A percentile compares a stretch with the other conserved stretches of the same genome.
phyloP scores from a whole-genome alignment of 331 rosid genomes.

The Arachis monticola region DNA sequence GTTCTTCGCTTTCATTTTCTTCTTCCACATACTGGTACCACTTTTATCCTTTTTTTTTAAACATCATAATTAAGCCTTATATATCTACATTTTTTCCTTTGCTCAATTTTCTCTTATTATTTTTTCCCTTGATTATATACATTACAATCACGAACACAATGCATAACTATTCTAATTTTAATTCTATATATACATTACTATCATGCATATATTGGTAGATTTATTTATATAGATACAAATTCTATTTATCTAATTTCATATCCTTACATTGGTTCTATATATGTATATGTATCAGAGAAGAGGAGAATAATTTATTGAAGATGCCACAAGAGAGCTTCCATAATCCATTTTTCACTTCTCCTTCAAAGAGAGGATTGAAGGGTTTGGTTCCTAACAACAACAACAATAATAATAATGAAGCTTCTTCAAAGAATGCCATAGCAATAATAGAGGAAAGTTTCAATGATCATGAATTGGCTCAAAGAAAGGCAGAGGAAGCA shows the following conservation, averaged over 20 bases:
- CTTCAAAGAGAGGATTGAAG: slow-evolving; percentile 92
- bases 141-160: background rate
- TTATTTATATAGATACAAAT: background rate
- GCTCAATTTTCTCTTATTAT: background rate
- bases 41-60: background rate
- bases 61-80: background rate
- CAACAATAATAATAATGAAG: slow-evolving; percentile 31
- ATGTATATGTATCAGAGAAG: background rate
- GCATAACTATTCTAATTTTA: background rate
- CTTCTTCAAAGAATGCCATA: slow-evolving; percentile 44
- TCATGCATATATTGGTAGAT: background rate
- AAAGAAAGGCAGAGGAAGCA: slow-evolving; percentile 98
- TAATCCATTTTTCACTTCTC: slow-evolving; percentile 61
- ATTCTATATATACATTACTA: slow-evolving; percentile 2
- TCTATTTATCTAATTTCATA: background rate
- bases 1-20: slow-evolving; percentile 12
- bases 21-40: slow-evolving; percentile 30
- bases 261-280: background rate
- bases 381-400: slow-evolving; percentile 51
- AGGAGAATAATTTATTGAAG: background rate
- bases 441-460: slow-evolving; percentile 58
- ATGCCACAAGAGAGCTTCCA: slow-evolving; percentile 80
- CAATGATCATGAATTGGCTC: slow-evolving; percentile 90
- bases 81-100: background rate
- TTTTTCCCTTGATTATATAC: background rate